A percentile compares a stretch with the other conserved stretches of the same genome.
phyloP scores from a whole-genome alignment of 169 alveolate genomes.

The Eimeria tenella region DNA sequence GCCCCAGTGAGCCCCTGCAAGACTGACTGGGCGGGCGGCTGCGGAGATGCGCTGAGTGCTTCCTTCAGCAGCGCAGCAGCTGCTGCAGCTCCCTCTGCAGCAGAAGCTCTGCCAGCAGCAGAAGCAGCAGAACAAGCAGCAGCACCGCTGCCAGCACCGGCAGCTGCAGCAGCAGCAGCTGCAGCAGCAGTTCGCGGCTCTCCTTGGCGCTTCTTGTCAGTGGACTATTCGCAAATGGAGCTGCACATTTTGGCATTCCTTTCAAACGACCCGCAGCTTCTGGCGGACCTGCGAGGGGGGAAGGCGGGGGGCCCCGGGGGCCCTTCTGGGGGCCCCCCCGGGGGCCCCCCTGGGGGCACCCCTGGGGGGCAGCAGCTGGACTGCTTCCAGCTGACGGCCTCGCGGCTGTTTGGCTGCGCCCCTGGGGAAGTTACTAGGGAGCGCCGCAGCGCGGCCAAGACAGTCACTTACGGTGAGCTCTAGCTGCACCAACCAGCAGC shows the following conservation, averaged over 20 bases:
- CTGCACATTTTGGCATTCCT: conserved; percentile 84
- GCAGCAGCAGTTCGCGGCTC: background rate
- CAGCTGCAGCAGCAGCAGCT: background rate
- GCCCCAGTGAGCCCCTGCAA: conserved; percentile 2
- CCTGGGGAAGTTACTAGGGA: conserved; percentile 82
- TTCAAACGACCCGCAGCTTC: conserved; percentile 80
- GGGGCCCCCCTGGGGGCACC: no score
- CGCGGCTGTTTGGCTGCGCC: conserved; percentile 76
- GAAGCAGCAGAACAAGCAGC: background rate
- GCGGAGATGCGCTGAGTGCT: conserved; percentile 13
- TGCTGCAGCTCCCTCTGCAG: no score
- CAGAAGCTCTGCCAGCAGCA: background rate
- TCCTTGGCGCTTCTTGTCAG: conserved; percentile 78
- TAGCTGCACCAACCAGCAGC: background rate
- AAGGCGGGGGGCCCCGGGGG: conserved; percentile 73
- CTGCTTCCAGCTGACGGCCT: conserved; percentile 79
- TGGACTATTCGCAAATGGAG: conserved; percentile 86
- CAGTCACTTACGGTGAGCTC: conserved; percentile 83
- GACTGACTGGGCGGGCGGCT: background rate
- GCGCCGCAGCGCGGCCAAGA: conserved; percentile 83
- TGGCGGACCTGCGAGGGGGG: conserved; percentile 71
- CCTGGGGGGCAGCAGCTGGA: background rate
- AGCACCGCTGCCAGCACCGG: background rate
- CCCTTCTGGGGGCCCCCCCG: no score
- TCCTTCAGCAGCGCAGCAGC: no score